These are phyloP conservation scores for Medicago ruthenica DNA, from an alignment of 306 rosid genomes.

Conservation along the genomic window DNA sequence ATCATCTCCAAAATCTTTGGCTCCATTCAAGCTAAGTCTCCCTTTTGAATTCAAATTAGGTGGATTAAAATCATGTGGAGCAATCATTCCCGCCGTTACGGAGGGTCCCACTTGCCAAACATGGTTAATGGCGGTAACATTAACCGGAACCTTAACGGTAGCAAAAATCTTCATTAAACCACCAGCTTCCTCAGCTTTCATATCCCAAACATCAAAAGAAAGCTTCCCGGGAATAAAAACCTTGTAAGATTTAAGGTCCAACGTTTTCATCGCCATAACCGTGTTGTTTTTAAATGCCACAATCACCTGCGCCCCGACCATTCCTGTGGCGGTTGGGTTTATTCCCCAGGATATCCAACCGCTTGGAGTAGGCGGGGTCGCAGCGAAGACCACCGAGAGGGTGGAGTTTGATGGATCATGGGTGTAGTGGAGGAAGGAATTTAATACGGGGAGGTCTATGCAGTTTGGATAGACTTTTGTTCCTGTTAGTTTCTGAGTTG, in stretches of 20 bases:
- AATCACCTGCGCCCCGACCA: slow-evolving; percentile 68
- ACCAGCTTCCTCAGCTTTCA: slow-evolving; percentile 35
- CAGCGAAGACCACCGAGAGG: slow-evolving; percentile 65
- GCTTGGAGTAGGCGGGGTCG: slow-evolving; percentile 42
- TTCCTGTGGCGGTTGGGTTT: slow-evolving; percentile 60
- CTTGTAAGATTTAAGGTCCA: slow-evolving; percentile 37
- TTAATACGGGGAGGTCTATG: slow-evolving; percentile 65
- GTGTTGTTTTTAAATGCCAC: slow-evolving; percentile 46
- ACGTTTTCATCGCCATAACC: slow-evolving; percentile 45
- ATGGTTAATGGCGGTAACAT: slow-evolving; percentile 37
- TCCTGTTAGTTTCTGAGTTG: slow-evolving; percentile 52
- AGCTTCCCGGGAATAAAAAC: slow-evolving; percentile 44
- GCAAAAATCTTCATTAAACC: slow-evolving; percentile 43
- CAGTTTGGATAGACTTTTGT: slow-evolving; percentile 55
- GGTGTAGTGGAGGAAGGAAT: slow-evolving; percentile 69
- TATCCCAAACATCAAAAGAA: slow-evolving; percentile 59
- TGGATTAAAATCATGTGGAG: slow-evolving; percentile 24
- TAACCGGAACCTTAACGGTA: slow-evolving; percentile 40
- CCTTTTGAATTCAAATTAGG: slow-evolving; percentile 57
- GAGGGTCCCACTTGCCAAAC: slow-evolving; percentile 66
- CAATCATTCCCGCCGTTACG: slow-evolving; percentile 21
- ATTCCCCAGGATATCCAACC: slow-evolving; percentile 84
- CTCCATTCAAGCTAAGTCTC: slow-evolving; percentile 50
- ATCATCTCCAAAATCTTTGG: background rate
- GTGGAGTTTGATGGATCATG: slow-evolving; percentile 59